Base-by-base conservation (phyloP, 2,329 filamentous ascomycete genomes). In the Colletotrichum sp. region DNA sequence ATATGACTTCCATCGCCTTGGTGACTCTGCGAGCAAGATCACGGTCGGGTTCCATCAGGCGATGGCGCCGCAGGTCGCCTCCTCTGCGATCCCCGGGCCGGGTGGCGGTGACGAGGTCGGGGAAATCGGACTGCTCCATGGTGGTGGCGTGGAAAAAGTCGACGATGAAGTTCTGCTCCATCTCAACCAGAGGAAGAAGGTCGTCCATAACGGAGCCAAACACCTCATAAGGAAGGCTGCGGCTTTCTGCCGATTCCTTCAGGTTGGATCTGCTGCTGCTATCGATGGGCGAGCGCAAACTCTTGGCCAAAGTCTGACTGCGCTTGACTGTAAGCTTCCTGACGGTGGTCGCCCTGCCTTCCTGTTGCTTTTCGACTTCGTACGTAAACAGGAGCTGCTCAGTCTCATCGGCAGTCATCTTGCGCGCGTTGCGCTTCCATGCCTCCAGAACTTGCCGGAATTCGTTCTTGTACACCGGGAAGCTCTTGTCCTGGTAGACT, bases 141-240 rank as follows among this genome's bases (percentile, higher is more conserved):
- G 95, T 98, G n/a, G 94, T 95, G 30, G 97, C 92, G 80, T 99
- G 96, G 90, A 99, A 99, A 84, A 98, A 97, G 79, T 98, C 95
- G n/a, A 98, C 93, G 65, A 98, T 89, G 82, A 99, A 99, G 82
- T 98, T 99, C 83, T 99, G 96, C 85, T 99, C 97, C 83, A 96
- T 96, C 79, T 95, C 93, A 74, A 98, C 93, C 72, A 98, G 89
- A 7, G 94, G 95, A 60, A 96, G 87, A 78, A 97, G 91, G 80
- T 98, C 95, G 73, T 97, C 94, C 77, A 98, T 86, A 14, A 95
- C 92, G 48, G 93, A 93, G 1, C 92, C 89, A 84, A 99, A 98
- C 4, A 95, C 92, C 84, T 98, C 96, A 79, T 93, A 96, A 1
- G 95, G 92, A 78, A 94, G 90, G 74, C 94, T 90, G 80, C 92